Percentiles rank a stretch among this genome's conserved stretches.
phyloP scores from a whole-genome alignment of 2,329 filamentous ascomycete species.

The Trichoderma lentiforme region DNA sequence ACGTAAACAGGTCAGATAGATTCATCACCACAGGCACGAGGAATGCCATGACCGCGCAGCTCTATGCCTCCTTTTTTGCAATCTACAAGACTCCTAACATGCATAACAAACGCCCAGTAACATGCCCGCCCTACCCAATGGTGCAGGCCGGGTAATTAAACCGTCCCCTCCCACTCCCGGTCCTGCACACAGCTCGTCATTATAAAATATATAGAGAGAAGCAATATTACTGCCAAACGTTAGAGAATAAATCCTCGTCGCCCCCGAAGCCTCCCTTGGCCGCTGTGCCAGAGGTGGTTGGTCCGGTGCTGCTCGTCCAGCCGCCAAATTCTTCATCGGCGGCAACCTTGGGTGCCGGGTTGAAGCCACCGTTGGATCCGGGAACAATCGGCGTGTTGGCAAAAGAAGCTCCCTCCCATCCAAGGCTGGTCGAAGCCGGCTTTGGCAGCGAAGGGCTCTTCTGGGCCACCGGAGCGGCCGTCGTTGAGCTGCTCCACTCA shows the following conservation, averaged over 20 bases:
- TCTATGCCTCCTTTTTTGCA: constrained; percentile 20
- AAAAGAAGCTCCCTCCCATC: constrained; percentile 55
- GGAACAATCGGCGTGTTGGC: constrained; percentile 59
- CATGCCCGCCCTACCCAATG: constrained; percentile 30
- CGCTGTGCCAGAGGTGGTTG: constrained; percentile 45
- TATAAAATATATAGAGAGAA: constrained; percentile 5
- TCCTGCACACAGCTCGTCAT: not conserved
- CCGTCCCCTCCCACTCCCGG: constrained; percentile 19
- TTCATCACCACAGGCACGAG: constrained; percentile 4
- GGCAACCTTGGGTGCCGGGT: constrained; percentile 64
- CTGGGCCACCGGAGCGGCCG: constrained; percentile 45
- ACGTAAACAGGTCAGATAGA: not conserved
- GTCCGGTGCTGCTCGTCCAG: constrained; percentile 72
- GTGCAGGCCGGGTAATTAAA: not conserved
- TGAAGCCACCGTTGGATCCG: constrained; percentile 63
- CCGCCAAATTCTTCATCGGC: constrained; percentile 95
- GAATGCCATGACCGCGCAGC: not conserved
- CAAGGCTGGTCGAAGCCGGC: constrained; percentile 57
- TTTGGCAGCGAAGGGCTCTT: constrained; percentile 57
- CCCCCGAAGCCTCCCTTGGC: constrained; percentile 59
- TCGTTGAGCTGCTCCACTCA: constrained; percentile 64
- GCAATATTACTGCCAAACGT: constrained; percentile 75
- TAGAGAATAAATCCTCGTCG: constrained; percentile 87
- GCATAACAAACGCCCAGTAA: constrained; percentile 29
- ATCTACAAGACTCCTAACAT: constrained; percentile 34